These are phyloP conservation scores for Sanghuangporus weigelae DNA, from an alignment of 1,284 basidiomycete genomes.

Conservation along the genomic window DNA sequence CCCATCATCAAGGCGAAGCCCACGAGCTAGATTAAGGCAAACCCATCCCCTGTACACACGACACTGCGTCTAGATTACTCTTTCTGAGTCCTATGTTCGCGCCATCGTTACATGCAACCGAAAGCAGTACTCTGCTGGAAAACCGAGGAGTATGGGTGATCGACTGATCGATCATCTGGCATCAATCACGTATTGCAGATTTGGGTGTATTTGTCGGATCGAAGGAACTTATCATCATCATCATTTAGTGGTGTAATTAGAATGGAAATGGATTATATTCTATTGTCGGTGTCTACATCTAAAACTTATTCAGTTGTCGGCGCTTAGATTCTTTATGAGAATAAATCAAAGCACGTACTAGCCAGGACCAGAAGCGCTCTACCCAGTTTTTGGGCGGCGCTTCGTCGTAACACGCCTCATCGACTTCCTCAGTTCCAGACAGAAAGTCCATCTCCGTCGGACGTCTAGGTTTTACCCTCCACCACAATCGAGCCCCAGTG, in stretches of 20 bases:
- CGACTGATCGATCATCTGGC: no score
- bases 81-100: no score
- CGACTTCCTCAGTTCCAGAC: constrained; percentile 63
- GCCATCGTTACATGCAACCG: no score
- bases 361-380: constrained; percentile 68
- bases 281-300: background rate
- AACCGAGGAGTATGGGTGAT: no score
- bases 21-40: no score
- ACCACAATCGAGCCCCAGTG: constrained; percentile 47
- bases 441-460: constrained; percentile 77
- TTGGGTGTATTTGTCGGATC: background rate
- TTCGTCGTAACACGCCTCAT: constrained; percentile 61
- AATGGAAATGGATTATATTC: background rate
- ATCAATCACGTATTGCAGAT: no score
- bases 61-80: no score
- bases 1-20: no score
- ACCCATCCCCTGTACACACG: no score
- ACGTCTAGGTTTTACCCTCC: constrained; percentile 42
- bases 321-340: background rate
- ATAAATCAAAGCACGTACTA: constrained; percentile 42
- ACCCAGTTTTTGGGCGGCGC: constrained; percentile 58
- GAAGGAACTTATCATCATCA: background rate
- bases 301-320: background rate
- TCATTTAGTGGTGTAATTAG: background rate
- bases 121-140: no score